Conservation (phyloP, 345 rosid genomes). For the Euclidium syriacum region DNA sequence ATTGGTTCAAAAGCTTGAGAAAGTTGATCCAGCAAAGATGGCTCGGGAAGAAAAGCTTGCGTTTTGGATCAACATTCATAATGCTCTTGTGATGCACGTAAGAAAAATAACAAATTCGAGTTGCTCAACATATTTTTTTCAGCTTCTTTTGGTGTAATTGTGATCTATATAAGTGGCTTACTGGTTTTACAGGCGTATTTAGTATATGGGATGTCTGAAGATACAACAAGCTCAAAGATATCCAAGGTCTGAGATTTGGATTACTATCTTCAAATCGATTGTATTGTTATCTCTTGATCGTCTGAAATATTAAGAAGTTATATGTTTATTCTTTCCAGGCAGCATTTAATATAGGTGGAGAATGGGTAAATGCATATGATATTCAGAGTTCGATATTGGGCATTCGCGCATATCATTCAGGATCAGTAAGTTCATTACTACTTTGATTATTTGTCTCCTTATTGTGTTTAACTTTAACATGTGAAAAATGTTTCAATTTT, state of each 20-base stretch:
- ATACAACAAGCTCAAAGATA: constrained; percentile 34
- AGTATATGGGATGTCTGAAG: constrained; percentile 45
- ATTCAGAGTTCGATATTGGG: constrained; percentile 58
- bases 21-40: constrained; percentile 52
- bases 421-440: constrained; percentile 37
- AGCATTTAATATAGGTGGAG: constrained; percentile 65
- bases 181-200: constrained; percentile 53
- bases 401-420: constrained; percentile 43
- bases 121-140: not conserved
- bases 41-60: constrained; percentile 72
- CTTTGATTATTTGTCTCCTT: not conserved
- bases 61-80: constrained; percentile 77
- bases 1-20: constrained; percentile 58
- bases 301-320: not conserved
- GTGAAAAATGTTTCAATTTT: not conserved
- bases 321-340: constrained; percentile 38
- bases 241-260: constrained; percentile 37
- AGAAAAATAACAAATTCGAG: constrained; percentile 5
- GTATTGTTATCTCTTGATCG: not conserved
- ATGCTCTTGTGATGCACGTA: constrained; percentile 80
- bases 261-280: not conserved
- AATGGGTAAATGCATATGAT: constrained; percentile 41
- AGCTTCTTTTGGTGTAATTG: not conserved
- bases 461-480: not conserved
- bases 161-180: not conserved